A percentile compares a stretch with the other conserved stretches of the same genome.
These are phyloP conservation scores for Annulohypoxylon maeteangense DNA, from an alignment of 495 filamentous ascomycete genomes.

Conservation along the genomic window DNA sequence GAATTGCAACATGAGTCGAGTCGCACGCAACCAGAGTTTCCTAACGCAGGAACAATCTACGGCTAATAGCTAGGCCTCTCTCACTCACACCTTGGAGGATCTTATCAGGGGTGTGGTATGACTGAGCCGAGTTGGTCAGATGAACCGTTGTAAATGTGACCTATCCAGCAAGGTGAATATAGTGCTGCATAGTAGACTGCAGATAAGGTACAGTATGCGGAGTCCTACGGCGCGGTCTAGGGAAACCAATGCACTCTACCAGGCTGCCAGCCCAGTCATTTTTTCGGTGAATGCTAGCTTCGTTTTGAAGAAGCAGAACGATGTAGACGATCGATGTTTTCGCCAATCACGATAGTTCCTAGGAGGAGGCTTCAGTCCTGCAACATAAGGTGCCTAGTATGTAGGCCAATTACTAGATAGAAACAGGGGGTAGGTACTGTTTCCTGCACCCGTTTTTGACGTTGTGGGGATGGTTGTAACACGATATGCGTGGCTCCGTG, in stretches of 20 bases:
- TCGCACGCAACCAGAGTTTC: slow-evolving; percentile 30
- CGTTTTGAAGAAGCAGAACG: background rate
- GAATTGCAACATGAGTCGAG: slow-evolving; percentile 28
- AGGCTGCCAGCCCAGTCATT: background rate
- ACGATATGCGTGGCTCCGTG: slow-evolving; percentile 37
- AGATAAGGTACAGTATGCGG: slow-evolving; percentile 12
- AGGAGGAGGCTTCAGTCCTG: background rate
- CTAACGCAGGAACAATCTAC: slow-evolving; percentile 43
- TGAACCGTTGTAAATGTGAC: slow-evolving; percentile 30
- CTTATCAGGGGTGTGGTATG: slow-evolving; percentile 26
- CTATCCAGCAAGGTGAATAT: slow-evolving; percentile 22
- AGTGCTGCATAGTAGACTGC: background rate
- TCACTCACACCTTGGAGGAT: background rate
- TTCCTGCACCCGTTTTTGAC: slow-evolving; percentile 5
- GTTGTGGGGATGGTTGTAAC: slow-evolving; percentile 24
- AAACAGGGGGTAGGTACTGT: slow-evolving; percentile 3
- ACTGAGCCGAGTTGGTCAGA: slow-evolving; percentile 26
- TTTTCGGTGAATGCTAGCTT: slow-evolving; percentile 9
- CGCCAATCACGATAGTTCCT: background rate
- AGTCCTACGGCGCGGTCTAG: slow-evolving; percentile 2
- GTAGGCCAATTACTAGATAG: slow-evolving; percentile 7
- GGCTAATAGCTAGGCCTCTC: slow-evolving; percentile 5
- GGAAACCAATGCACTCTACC: background rate
- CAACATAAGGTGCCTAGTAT: background rate
- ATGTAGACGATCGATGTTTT: background rate